Conservation (phyloP, 345 rosid species). For the Excoecaria agallocha region DNA sequence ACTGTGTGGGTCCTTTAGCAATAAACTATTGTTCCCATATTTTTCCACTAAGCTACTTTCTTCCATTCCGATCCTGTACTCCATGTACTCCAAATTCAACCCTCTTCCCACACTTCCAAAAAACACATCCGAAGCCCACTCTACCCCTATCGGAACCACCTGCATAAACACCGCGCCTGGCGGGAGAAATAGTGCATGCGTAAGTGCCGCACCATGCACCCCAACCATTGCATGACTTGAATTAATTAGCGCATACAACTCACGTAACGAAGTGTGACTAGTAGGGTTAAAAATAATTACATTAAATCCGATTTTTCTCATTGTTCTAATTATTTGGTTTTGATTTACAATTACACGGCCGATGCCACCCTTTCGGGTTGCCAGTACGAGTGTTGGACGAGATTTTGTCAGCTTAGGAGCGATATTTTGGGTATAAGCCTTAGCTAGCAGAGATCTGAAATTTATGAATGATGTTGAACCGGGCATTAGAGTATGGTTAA, state of each 20-base stretch:
- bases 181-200: slow-evolving; percentile 30
- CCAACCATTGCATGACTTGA: slow-evolving; percentile 40
- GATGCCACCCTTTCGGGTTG: slow-evolving; percentile 2
- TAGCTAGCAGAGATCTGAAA: slow-evolving; percentile 24
- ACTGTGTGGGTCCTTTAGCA: slow-evolving; percentile 28
- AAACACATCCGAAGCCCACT: slow-evolving; percentile 25
- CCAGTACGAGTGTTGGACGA: slow-evolving; percentile 20
- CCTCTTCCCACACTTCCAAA: slow-evolving; percentile 28
- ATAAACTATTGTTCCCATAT: slow-evolving; percentile 14
- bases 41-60: slow-evolving; percentile 38
- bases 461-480: slow-evolving; percentile 7
- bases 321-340: slow-evolving; percentile 2
- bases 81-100: slow-evolving; percentile 35
- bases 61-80: slow-evolving; percentile 22
- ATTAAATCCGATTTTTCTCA: slow-evolving; percentile 24
- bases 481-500: slow-evolving; percentile 27
- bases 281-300: slow-evolving; percentile 29
- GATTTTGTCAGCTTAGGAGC: not conserved
- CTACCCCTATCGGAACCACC: slow-evolving; percentile 35
- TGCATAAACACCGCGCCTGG: slow-evolving; percentile 28
- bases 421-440: slow-evolving; percentile 11
- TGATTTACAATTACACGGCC: slow-evolving; percentile 27
- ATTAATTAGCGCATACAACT: slow-evolving; percentile 22
- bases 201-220: slow-evolving; percentile 43
- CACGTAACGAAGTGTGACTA: not conserved